Conservation (phyloP, 2,329 filamentous ascomycete genomes). For the Camillea tinctor region DNA sequence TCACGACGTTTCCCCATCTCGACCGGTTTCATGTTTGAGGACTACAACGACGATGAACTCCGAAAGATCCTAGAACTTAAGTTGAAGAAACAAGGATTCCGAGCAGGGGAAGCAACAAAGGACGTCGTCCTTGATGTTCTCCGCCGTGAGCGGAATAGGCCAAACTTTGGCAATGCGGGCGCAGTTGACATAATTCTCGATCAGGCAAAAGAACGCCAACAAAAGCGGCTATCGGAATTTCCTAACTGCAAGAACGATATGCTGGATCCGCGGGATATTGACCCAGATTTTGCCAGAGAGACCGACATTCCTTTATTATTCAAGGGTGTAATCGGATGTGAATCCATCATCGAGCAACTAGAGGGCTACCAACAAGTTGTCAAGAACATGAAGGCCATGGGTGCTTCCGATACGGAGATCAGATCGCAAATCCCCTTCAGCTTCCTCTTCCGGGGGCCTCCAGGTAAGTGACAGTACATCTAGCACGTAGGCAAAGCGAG, state of each 20-base stretch:
- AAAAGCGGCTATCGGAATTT: slow-evolving; percentile 37
- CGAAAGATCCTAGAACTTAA: slow-evolving; percentile 61
- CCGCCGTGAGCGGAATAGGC: slow-evolving; percentile 57
- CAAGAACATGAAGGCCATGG: slow-evolving; percentile 42
- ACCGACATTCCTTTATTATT: slow-evolving; percentile 37
- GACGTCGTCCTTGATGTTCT: slow-evolving; percentile 60
- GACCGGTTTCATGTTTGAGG: slow-evolving; percentile 65
- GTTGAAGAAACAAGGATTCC: slow-evolving; percentile 54
- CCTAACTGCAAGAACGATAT: slow-evolving; percentile 12
- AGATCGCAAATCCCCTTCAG: slow-evolving; percentile 56
- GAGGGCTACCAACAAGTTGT: slow-evolving; percentile 48
- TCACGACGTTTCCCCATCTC: slow-evolving; percentile 63
- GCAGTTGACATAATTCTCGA: slow-evolving; percentile 71
- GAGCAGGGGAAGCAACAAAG: slow-evolving; percentile 50
- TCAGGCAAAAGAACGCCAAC: slow-evolving; percentile 51
- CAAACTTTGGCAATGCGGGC: slow-evolving; percentile 70
- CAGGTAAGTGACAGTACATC: slow-evolving; percentile 39
- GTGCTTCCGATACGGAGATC: slow-evolving; percentile 24
- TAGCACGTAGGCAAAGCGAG: not conserved
- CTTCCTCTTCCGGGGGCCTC: slow-evolving; percentile 58
- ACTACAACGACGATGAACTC: slow-evolving; percentile 62
- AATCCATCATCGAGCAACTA: slow-evolving; percentile 46
- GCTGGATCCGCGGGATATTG: slow-evolving; percentile 45
- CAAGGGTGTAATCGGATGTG: slow-evolving; percentile 38
- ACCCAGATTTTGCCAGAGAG: slow-evolving; percentile 49